Percentiles rank a stretch among this genome's conserved stretches.
Conservation (phyloP, 1,284 basidiomycete genomes). For the Trametes pubescens region DNA sequence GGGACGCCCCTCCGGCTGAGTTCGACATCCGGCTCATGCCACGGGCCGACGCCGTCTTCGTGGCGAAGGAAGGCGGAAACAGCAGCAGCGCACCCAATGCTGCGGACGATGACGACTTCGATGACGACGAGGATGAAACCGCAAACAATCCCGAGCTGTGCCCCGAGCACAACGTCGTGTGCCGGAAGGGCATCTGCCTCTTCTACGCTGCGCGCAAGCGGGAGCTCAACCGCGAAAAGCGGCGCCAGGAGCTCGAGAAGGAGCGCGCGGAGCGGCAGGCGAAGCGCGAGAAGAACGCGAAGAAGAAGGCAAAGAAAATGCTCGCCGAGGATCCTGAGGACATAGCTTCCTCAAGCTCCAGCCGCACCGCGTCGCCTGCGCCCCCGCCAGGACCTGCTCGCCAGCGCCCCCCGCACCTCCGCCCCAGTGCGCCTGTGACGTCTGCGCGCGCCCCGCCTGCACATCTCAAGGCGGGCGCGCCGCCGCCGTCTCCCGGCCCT, state of each 20-base stretch:
- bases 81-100: not conserved
- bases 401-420: constrained; percentile 20
- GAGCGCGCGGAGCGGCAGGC: constrained; percentile 14
- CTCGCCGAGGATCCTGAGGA: not conserved
- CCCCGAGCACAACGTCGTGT: constrained; percentile 35
- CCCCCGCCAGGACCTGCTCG: not conserved
- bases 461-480: constrained; percentile 19
- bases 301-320: constrained; percentile 16
- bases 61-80: not conserved
- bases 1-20: not conserved
- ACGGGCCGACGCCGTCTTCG: constrained; percentile 7
- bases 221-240: constrained; percentile 7
- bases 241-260: constrained; percentile 4
- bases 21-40: constrained; percentile 4
- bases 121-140: constrained; percentile 1
- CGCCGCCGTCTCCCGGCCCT: constrained; percentile 6
- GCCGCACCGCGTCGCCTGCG: not conserved
- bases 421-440: constrained; percentile 5
- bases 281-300: constrained; percentile 18
- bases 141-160: constrained; percentile 27
- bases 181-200: constrained; percentile 39
- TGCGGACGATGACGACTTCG: constrained; percentile 14
- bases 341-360: not conserved
- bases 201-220: constrained; percentile 23
- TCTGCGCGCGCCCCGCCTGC: constrained; percentile 10